Evolutionary conservation across 179 eudicot genomes (phyloP), one percentile per base, ranked within the genome.

Genomic region (Monotropa hypopitys): DNA sequence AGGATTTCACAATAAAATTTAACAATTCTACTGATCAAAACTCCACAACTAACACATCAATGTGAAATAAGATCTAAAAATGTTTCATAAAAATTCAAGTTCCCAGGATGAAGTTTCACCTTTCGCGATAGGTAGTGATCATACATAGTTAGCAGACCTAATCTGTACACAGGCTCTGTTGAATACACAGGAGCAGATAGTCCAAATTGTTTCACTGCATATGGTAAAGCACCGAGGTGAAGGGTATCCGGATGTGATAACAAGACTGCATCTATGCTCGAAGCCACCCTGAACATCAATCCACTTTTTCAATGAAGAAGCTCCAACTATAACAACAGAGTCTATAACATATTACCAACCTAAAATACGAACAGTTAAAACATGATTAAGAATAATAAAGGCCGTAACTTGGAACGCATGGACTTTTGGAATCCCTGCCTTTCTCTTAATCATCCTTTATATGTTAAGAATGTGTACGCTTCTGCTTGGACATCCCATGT

Each of bases 181-280:
- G 98, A 83, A 84, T 86, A 94, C 84, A 94, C 85, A 21, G 97
- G 94, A 68, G 96, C 96, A 65, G 88, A 87, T 26, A 94, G 87
- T 45, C 97, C 96, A 76, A 87, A 81, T 68, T 90, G 87, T 80
- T 94, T 94, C 93, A 92, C 87, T 47, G 94, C 98, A 85, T 94
- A 94, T 8, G 98, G 96, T 79, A 94, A 83, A 73, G 97, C 98
- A 70, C 98, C 97, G 68, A 94, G 89, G 76, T 94, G 98, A 83
- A 89, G 75, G 30, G 96, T 94, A 82, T 94, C 98, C 13, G 97
- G 87, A 80, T 94, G 89, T 11, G 98, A 90, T 59, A 94, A 80
- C 84, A 94, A 85, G 43, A 94, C 92, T 66, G 98, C 98, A 85
- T 94, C 98, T 28, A 94, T 82, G 42, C 86, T 86, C 71, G 93